A percentile compares a stretch with the other conserved stretches of the same genome.
Conservation (phyloP, 345 rosid genomes). For the Odontarrhena argentea region DNA sequence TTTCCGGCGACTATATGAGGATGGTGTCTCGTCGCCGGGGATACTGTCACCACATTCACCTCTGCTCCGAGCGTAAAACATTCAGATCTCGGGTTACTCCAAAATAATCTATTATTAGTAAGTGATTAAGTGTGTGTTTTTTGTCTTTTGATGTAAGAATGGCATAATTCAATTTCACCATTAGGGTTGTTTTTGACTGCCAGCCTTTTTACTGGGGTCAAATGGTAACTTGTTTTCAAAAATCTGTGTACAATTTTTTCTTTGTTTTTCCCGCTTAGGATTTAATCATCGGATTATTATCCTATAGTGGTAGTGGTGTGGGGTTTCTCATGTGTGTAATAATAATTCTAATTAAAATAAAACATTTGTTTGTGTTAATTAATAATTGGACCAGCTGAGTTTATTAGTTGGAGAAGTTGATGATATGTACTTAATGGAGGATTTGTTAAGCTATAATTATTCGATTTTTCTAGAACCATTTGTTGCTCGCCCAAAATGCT, state of each 20-base stretch:
- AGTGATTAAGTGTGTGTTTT: slow-evolving; percentile 1
- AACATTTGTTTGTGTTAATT: slow-evolving; percentile 12
- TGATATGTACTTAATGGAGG: slow-evolving; percentile 26
- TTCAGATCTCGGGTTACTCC: not conserved
- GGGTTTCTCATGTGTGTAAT: slow-evolving; percentile 21
- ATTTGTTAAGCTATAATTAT: slow-evolving; percentile 37
- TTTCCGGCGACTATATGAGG: slow-evolving; percentile 52
- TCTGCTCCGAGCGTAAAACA: slow-evolving; percentile 50
- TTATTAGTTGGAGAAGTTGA: slow-evolving; percentile 39
- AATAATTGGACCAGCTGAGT: not conserved
- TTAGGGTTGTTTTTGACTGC: slow-evolving; percentile 28
- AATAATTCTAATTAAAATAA: slow-evolving; percentile 7
- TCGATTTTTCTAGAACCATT: slow-evolving; percentile 29
- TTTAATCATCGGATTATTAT: slow-evolving; percentile 34
- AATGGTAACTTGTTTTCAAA: slow-evolving; percentile 20
- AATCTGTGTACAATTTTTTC: not conserved
- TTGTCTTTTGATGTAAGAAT: slow-evolving; percentile 1
- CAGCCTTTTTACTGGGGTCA: slow-evolving; percentile 35
- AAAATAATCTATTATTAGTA: slow-evolving; percentile 8
- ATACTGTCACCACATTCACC: slow-evolving; percentile 77
- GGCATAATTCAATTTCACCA: slow-evolving; percentile 15
- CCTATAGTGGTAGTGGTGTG: slow-evolving; percentile 23
- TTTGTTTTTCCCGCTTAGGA: slow-evolving; percentile 19
- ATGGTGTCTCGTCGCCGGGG: slow-evolving; percentile 51
- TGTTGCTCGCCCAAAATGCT: slow-evolving; percentile 13